Evolutionary conservation across 257 asterid genomes (phyloP).

Genomic region (Asclepias syriaca): DNA sequence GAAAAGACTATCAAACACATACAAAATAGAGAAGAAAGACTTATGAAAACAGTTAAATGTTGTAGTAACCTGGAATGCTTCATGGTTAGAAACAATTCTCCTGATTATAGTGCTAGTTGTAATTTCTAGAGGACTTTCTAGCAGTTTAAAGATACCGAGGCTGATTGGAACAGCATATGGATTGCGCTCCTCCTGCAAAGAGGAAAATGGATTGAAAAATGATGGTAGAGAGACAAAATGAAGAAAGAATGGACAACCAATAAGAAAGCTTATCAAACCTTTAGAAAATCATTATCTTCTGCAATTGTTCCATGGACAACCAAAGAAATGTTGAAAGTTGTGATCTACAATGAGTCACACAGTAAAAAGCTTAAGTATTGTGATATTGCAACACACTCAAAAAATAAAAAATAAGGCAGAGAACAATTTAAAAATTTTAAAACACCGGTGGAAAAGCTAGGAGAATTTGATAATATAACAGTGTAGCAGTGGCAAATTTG

Average conservation of each 20-base stretch:
- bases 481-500: not conserved
- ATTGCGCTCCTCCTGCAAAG: conserved; percentile 55
- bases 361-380: conserved; percentile 3
- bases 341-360: conserved; percentile 43
- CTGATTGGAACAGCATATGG: conserved; percentile 71
- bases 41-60: not conserved
- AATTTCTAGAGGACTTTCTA: conserved; percentile 88
- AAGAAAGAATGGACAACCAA: conserved; percentile 8
- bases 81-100: conserved; percentile 91
- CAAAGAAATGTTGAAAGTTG: conserved; percentile 79
- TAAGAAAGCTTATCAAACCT: conserved; percentile 38
- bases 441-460: not conserved
- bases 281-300: conserved; percentile 74
- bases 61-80: conserved; percentile 74
- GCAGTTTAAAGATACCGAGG: conserved; percentile 57
- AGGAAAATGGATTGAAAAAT: not conserved
- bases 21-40: not conserved
- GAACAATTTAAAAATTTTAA: not conserved
- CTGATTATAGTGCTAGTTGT: conserved; percentile 86
- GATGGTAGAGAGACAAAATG: not conserved
- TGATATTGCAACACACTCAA: not conserved
- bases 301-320: conserved; percentile 87
- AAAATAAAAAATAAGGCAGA: not conserved
- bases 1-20: not conserved
- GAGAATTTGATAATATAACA: not conserved